phyloP scores from a whole-genome alignment of 75 land plant genomes.

The Sequoia sempervirens region DNA sequence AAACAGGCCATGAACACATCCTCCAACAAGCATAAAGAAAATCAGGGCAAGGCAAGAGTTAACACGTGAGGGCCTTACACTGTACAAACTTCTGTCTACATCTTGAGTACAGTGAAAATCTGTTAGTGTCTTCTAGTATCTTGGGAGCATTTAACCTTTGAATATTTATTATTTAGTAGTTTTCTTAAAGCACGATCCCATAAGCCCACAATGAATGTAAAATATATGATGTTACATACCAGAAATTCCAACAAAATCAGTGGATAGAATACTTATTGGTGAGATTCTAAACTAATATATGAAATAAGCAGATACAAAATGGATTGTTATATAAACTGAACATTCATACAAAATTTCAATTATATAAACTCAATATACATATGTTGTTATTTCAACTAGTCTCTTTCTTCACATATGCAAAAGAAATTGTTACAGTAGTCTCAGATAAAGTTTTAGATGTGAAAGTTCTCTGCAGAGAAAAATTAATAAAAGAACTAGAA shows the following conservation, averaged over 20 bases:
- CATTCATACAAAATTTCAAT: background rate
- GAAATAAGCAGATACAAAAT: background rate
- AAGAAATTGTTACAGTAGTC: background rate
- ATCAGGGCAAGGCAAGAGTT: too few species aligned
- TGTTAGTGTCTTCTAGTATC: background rate
- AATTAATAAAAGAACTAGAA: background rate
- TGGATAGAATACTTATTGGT: background rate
- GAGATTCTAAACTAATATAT: background rate
- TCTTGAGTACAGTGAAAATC: background rate
- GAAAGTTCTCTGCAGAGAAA: background rate
- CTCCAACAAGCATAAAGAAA: background rate
- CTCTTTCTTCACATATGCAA: background rate
- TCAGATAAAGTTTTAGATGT: background rate
- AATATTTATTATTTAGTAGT: background rate
- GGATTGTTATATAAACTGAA: background rate
- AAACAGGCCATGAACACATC: background rate
- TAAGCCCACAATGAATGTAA: background rate
- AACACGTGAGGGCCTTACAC: background rate
- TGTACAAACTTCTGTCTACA: background rate
- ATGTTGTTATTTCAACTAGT: too few species aligned
- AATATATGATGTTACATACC: background rate
- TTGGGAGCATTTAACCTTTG: background rate
- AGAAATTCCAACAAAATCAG: background rate
- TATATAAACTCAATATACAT: background rate
- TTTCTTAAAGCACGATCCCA: background rate